Conservation (phyloP, 164 flowering plant genomes). For the Piper longum region DNA sequence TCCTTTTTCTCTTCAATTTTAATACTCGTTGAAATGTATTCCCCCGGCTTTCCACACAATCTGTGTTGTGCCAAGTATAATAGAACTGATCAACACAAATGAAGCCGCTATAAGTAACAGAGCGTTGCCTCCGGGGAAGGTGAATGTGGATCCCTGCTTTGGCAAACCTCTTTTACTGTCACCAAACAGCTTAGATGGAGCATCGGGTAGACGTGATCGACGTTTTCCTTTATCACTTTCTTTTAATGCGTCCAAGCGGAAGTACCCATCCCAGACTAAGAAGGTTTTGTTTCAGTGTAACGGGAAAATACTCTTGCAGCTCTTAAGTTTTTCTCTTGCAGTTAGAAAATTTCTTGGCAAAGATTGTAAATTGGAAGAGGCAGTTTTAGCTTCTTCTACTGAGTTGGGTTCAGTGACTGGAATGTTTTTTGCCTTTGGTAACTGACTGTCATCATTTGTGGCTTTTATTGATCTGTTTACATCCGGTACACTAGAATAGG, state of each 20-base stretch:
- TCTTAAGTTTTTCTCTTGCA: slow-evolving; percentile 74
- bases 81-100: slow-evolving; percentile 57
- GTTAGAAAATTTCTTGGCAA: slow-evolving; percentile 44
- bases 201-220: slow-evolving; percentile 74
- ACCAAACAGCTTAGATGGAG: slow-evolving; percentile 73
- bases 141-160: slow-evolving; percentile 54
- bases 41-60: slow-evolving; percentile 94
- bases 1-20: neutral
- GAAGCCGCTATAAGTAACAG: slow-evolving; percentile 50
- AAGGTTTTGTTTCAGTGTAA: slow-evolving; percentile 40
- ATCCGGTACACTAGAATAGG: slow-evolving; percentile 14
- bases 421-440: slow-evolving; percentile 9
- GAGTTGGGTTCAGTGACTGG: slow-evolving; percentile 10
- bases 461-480: slow-evolving; percentile 16
- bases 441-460: slow-evolving; percentile 9
- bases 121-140: slow-evolving; percentile 76
- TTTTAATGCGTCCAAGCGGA: slow-evolving; percentile 51
- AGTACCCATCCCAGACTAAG: slow-evolving; percentile 46
- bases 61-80: slow-evolving; percentile 78
- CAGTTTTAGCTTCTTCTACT: slow-evolving; percentile 5
- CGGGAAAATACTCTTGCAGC: slow-evolving; percentile 81
- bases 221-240: slow-evolving; percentile 66
- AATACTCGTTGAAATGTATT: slow-evolving; percentile 72
- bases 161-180: slow-evolving; percentile 90
- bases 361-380: slow-evolving; percentile 14